Evolutionary conservation across 768 basidiomycete genomes (phyloP).

Genomic region (Lyophyllum decastes): DNA sequence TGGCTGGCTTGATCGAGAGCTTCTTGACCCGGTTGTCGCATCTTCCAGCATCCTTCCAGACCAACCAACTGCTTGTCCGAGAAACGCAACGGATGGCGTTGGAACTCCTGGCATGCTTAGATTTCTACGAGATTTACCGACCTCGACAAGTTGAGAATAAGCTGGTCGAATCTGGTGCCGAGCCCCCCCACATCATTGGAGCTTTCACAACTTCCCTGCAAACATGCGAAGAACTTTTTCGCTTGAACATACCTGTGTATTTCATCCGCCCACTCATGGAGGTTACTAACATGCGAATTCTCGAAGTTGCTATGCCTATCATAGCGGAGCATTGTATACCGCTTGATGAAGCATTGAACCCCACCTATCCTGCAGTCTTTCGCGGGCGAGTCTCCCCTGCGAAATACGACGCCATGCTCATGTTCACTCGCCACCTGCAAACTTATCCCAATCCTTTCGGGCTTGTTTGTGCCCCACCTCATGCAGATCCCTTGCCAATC

Average conservation of each 20-base stretch:
- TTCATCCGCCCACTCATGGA: background rate
- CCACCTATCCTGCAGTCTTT: background rate
- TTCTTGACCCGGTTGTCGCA: no score
- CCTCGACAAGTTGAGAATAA: no score
- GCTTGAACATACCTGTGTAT: slow-evolving; percentile 2
- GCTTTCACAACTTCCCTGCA: background rate
- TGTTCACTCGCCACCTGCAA: background rate
- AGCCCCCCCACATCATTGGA: background rate
- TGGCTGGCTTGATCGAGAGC: no score
- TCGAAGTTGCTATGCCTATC: background rate
- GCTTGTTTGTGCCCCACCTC: background rate
- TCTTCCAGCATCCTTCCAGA: no score
- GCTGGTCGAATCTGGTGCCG: no score
- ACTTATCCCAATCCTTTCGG: slow-evolving; percentile 1
- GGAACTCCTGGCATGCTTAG: no score
- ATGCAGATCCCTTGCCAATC: background rate
- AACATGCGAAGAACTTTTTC: background rate
- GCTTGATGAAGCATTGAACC: background rate
- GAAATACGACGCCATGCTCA: background rate
- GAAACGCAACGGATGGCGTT: no score
- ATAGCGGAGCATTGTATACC: background rate
- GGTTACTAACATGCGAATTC: background rate
- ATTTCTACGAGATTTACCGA: no score
- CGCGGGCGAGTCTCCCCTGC: background rate
- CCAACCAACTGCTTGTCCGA: no score